Conservation (phyloP, 495 filamentous ascomycete species). For the Pyronema domesticum region DNA sequence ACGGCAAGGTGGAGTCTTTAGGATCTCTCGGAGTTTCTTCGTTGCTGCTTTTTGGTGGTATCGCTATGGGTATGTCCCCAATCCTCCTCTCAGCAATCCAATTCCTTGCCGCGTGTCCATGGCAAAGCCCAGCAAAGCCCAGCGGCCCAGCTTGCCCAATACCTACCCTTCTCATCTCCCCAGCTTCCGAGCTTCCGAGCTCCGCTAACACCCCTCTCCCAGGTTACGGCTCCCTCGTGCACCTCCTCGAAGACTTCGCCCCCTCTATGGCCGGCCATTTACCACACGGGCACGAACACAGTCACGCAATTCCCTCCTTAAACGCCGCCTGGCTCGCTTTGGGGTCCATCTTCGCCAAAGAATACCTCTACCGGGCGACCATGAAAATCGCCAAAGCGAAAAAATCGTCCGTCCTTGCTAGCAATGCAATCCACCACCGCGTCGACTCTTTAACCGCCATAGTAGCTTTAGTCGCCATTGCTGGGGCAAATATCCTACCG, state of each 20-base stretch:
- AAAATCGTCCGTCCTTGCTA: constrained; percentile 90
- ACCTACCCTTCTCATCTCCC: too few species aligned
- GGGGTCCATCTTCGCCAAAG: constrained; percentile 77
- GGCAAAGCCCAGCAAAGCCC: too few species aligned
- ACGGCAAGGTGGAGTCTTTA: constrained; percentile 92
- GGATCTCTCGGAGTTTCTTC: constrained; percentile 84
- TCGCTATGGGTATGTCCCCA: constrained; percentile 46
- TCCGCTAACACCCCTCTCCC: too few species aligned
- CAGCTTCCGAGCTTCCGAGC: too few species aligned
- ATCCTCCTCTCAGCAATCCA: constrained; percentile 1
- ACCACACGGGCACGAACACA: constrained; percentile 35
- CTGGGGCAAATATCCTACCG: constrained; percentile 44
- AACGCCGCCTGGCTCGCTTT: constrained; percentile 93
- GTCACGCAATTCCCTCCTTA: constrained; percentile 52
- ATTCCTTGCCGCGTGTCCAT: too few species aligned
- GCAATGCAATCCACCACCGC: constrained; percentile 89
- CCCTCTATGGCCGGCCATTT: neutral
- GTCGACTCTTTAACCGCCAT: constrained; percentile 89
- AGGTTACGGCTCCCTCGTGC: constrained; percentile 20
- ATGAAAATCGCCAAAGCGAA: constrained; percentile 93
- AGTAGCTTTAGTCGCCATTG: constrained; percentile 73
- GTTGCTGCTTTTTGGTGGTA: constrained; percentile 67
- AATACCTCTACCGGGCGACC: constrained; percentile 74
- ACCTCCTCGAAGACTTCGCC: constrained; percentile 44
- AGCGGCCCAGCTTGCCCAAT: too few species aligned